Percentiles rank a stretch among this genome's conserved stretches.
These are phyloP conservation scores for Alternaria novae-zelandiae DNA, from an alignment of 2,329 filamentous ascomycete genomes.

Conservation along the genomic window DNA sequence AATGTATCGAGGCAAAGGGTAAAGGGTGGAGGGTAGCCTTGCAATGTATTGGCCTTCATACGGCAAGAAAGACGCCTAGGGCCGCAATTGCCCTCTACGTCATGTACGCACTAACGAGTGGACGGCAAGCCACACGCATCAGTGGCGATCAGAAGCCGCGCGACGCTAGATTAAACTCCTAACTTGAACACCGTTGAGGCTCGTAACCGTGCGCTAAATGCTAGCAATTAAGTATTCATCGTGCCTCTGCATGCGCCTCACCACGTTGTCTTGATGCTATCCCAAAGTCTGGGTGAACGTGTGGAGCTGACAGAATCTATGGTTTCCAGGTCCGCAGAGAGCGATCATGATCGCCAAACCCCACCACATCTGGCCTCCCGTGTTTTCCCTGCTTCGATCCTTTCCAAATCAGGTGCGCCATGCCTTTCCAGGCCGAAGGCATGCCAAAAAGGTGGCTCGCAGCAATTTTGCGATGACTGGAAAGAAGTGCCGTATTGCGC, in stretches of 20 bases:
- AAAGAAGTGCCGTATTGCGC: neutral
- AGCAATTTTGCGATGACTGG: neutral
- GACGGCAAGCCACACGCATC: conserved; percentile 15
- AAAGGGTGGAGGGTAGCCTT: neutral
- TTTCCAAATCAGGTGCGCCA: neutral
- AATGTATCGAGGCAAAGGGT: neutral
- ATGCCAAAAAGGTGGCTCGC: neutral
- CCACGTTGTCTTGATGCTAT: neutral
- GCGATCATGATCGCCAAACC: conserved; percentile 12
- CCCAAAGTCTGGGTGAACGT: neutral
- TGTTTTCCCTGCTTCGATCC: conserved; percentile 16
- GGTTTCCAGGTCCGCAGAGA: neutral
- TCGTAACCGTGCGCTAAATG: neutral
- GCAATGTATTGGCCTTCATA: conserved; percentile 13
- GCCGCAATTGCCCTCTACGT: conserved; percentile 19
- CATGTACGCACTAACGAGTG: conserved; percentile 19
- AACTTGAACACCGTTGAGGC: neutral
- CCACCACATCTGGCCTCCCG: conserved; percentile 1
- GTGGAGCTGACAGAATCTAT: neutral
- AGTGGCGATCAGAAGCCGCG: conserved; percentile 8
- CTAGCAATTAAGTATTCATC: neutral
- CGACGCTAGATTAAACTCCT: neutral
- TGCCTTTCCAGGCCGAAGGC: neutral
- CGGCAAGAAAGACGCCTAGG: conserved; percentile 6
- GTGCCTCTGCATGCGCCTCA: neutral